phyloP scores from a whole-genome alignment of 768 basidiomycete species.

The Mrakia blollopis region DNA sequence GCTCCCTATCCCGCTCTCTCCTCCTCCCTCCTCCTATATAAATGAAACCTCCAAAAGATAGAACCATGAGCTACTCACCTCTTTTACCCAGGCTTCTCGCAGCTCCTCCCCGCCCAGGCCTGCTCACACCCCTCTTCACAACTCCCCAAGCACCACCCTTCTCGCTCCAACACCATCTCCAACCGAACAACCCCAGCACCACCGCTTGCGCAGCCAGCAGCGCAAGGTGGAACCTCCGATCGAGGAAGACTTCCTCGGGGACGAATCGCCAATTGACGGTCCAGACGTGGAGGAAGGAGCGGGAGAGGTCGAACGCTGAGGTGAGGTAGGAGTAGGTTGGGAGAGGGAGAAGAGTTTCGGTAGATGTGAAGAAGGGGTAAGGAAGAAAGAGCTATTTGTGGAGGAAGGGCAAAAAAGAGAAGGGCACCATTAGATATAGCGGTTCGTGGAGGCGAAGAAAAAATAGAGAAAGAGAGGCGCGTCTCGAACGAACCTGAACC shows the following conservation, averaged over 20 bases:
- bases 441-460: too few relatives aligned
- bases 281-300: slow-evolving; percentile 90
- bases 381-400: slow-evolving; percentile 58
- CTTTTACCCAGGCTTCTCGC: background rate
- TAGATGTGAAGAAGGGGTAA: slow-evolving; percentile 60
- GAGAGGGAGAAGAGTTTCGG: slow-evolving; percentile 39
- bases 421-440: background rate
- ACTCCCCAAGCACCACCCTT: slow-evolving; percentile 65
- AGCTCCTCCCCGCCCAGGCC: slow-evolving; percentile 46
- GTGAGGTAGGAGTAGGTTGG: slow-evolving; percentile 57
- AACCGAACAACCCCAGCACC: slow-evolving; percentile 60
- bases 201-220: slow-evolving; percentile 65
- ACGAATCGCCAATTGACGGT: slow-evolving; percentile 97
- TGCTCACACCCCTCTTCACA: slow-evolving; percentile 54
- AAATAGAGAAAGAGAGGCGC: slow-evolving; percentile 46
- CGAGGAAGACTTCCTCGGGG: slow-evolving; percentile 68
- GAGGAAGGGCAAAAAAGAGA: slow-evolving; percentile 38
- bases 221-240: slow-evolving; percentile 55
- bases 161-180: slow-evolving; percentile 64
- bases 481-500: slow-evolving; percentile 61
- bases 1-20: background rate
- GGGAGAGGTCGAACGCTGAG: slow-evolving; percentile 77
- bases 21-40: too few relatives aligned
- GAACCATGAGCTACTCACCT: slow-evolving; percentile 62
- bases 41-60: too few relatives aligned